phyloP scores from a whole-genome alignment of 176 grass and related monocot species.

The Eragrostis curvula region DNA sequence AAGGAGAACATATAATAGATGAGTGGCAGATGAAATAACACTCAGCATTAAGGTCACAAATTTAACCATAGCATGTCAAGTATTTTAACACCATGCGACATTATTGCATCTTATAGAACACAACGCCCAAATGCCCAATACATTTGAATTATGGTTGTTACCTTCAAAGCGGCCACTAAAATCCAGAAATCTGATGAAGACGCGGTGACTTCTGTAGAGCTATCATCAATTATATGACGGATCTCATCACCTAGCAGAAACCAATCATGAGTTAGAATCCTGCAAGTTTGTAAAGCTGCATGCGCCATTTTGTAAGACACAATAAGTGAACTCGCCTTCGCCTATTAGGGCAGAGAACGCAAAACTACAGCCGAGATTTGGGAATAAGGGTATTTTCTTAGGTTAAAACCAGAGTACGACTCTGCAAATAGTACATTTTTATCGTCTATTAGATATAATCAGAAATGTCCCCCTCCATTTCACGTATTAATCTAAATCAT shows the following conservation, averaged over 20 bases:
- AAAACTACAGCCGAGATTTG: not conserved
- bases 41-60: constrained; percentile 14
- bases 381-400: not conserved
- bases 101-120: not conserved
- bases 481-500: not conserved
- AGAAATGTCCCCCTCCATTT: not conserved
- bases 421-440: not conserved
- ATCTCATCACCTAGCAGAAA: constrained; percentile 75
- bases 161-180: constrained; percentile 98
- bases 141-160: constrained; percentile 33
- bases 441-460: not conserved
- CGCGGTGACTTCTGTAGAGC: constrained; percentile 69
- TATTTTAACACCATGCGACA: not conserved
- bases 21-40: constrained; percentile 1
- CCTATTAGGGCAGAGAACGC: not conserved
- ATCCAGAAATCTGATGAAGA: constrained; percentile 93
- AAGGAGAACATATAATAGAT: not conserved
- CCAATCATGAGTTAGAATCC: constrained; percentile 23
- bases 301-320: not conserved
- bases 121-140: not conserved
- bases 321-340: constrained; percentile 3
- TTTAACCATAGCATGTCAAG: not conserved
- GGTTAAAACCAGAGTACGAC: not conserved
- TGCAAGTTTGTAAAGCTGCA: not conserved
- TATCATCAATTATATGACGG: constrained; percentile 74